A percentile compares a stretch with the other conserved stretches of the same genome.
Evolutionary conservation across 176 grass and related monocot genomes (phyloP).

Genomic region (Phyllostachys edulis): DNA sequence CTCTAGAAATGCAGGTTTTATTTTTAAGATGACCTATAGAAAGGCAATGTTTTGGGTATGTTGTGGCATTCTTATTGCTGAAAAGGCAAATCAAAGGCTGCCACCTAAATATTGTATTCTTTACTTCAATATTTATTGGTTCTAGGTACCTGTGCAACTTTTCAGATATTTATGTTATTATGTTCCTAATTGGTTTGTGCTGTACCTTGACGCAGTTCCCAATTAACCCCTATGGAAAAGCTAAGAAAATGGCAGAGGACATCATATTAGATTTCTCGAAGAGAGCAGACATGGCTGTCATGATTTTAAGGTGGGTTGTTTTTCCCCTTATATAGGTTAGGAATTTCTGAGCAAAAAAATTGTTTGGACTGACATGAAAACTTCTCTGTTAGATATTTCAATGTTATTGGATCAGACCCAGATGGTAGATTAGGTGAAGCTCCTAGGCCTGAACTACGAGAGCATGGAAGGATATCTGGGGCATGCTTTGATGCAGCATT

Average conservation of each 20-base stretch:
- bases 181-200: constrained; percentile 29
- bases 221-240: constrained; percentile 85
- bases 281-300: constrained; percentile 66
- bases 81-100: not conserved
- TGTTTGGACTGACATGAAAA: constrained; percentile 23
- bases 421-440: constrained; percentile 80
- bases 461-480: constrained; percentile 80
- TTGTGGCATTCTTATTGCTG: constrained; percentile 5
- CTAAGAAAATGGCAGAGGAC: constrained; percentile 88
- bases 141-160: not conserved
- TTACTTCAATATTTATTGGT: not conserved
- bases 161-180: not conserved
- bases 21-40: constrained; percentile 12
- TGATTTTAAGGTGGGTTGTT: constrained; percentile 67
- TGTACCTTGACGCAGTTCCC: constrained; percentile 45
- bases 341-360: not conserved
- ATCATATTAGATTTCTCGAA: constrained; percentile 84
- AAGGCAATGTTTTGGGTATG: not conserved
- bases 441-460: constrained; percentile 68
- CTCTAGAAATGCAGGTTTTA: constrained; percentile 22
- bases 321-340: constrained; percentile 4
- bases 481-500: constrained; percentile 82
- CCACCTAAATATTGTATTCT: constrained; percentile 4
- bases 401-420: constrained; percentile 80
- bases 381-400: constrained; percentile 61